Percentiles rank a stretch among this genome's conserved stretches.
phyloP scores from a whole-genome alignment of 179 eudicot species.

The Pouteria campechiana region DNA sequence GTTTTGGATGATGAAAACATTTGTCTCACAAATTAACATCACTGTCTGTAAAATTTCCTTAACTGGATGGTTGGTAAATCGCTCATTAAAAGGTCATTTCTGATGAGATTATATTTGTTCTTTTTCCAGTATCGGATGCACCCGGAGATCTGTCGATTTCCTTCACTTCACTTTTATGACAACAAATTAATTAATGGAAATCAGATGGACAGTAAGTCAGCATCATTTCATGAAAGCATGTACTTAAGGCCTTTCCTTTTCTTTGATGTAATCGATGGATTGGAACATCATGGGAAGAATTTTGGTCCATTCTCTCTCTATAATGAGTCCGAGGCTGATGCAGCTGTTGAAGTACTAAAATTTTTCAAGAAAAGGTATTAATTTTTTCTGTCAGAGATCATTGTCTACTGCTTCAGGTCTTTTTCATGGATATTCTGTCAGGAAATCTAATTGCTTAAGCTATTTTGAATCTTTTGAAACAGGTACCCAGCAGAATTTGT shows the following conservation, averaged over 20 bases:
- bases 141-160: constrained; percentile 87
- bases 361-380: constrained; percentile 66
- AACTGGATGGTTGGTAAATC: background rate
- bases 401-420: background rate
- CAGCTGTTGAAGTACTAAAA: constrained; percentile 74
- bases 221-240: constrained; percentile 67
- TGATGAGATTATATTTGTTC: constrained; percentile 4
- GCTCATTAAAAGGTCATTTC: too few species aligned
- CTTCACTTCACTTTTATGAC: constrained; percentile 84
- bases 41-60: background rate
- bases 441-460: background rate
- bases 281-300: constrained; percentile 67
- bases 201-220: constrained; percentile 47
- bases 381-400: background rate
- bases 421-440: background rate
- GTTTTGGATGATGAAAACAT: too few species aligned
- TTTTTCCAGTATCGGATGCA: constrained; percentile 94
- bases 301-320: constrained; percentile 64
- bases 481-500: constrained; percentile 80
- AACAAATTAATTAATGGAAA: constrained; percentile 77
- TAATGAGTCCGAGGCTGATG: constrained; percentile 92
- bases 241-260: constrained; percentile 88
- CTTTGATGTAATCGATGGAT: constrained; percentile 83
- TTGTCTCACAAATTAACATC: too few species aligned
- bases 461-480: constrained; percentile 6